Evolutionary conservation across 208 protist species (phyloP).

Genomic region (Acanthamoeba castellanii): DNA sequence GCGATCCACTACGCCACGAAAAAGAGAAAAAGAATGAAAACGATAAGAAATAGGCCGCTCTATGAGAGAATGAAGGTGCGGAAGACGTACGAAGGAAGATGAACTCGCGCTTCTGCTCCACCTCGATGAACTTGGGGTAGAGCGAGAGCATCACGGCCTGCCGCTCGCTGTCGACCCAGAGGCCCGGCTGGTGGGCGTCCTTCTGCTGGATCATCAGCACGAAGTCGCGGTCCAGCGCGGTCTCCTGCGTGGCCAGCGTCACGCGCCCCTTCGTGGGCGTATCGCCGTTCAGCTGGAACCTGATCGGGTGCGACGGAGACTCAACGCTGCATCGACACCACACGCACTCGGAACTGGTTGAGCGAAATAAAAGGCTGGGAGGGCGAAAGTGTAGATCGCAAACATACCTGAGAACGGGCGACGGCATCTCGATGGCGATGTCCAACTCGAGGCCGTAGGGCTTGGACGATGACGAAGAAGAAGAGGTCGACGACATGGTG

Average conservation of each 20-base stretch:
- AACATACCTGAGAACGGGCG: slow-evolving; percentile 15
- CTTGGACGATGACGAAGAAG: background rate
- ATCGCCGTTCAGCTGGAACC: background rate
- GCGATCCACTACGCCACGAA: slow-evolving; percentile 75
- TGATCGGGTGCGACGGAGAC: slow-evolving; percentile 69
- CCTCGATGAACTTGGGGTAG: slow-evolving; percentile 6
- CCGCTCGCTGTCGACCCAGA: slow-evolving; percentile 57
- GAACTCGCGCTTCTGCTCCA: background rate
- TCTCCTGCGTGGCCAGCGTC: background rate
- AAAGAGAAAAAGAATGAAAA: too few species aligned
- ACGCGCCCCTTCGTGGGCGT: background rate
- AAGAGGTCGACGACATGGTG: background rate
- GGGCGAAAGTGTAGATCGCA: background rate
- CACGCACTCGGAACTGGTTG: background rate
- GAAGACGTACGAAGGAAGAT: slow-evolving; percentile 32
- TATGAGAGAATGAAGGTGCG: too few species aligned
- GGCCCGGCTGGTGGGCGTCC: slow-evolving; percentile 11
- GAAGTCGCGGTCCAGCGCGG: slow-evolving; percentile 47
- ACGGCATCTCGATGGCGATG: slow-evolving; percentile 66
- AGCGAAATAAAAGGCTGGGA: background rate
- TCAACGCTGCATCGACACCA: background rate
- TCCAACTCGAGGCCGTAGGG: slow-evolving; percentile 51
- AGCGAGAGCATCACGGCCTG: slow-evolving; percentile 37
- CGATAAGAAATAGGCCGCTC: background rate
- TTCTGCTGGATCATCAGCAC: slow-evolving; percentile 64